These are phyloP conservation scores for Tetrahymena elliotti DNA, from an alignment of 73 alveolate species.

Conservation along the genomic window DNA sequence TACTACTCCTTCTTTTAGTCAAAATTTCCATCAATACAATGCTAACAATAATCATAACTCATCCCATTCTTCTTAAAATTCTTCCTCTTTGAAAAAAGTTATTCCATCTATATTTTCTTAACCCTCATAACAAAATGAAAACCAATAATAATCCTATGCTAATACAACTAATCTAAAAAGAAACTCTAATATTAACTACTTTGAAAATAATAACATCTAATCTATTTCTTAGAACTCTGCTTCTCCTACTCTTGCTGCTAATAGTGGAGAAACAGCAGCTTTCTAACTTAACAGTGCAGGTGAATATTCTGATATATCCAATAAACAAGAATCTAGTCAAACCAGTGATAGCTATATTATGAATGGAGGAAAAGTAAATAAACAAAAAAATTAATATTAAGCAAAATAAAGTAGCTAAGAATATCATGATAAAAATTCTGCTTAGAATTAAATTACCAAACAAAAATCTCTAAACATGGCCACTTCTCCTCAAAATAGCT, in stretches of 20 bases:
- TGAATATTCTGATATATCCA: background rate
- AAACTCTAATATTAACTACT: background rate
- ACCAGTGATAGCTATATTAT: background rate
- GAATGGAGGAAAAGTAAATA: background rate
- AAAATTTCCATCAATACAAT: background rate
- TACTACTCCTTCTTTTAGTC: background rate
- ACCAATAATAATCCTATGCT: background rate
- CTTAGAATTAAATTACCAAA: background rate
- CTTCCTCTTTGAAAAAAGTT: background rate
- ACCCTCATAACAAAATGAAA: background rate
- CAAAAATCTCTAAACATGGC: background rate
- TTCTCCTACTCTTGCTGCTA: background rate
- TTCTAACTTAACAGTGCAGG: background rate
- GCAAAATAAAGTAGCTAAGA: background rate
- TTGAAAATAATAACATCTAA: background rate
- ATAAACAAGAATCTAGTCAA: background rate
- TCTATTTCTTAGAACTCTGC: background rate
- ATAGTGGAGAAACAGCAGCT: background rate
- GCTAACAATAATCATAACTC: background rate
- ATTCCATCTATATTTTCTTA: background rate
- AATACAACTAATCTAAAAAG: background rate
- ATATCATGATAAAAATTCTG: background rate
- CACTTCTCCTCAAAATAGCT: background rate
- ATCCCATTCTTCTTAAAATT: background rate
- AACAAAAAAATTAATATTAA: background rate